Base-by-base conservation (phyloP, 2,329 filamentous ascomycete species). In the Fusarium anthophilum region DNA sequence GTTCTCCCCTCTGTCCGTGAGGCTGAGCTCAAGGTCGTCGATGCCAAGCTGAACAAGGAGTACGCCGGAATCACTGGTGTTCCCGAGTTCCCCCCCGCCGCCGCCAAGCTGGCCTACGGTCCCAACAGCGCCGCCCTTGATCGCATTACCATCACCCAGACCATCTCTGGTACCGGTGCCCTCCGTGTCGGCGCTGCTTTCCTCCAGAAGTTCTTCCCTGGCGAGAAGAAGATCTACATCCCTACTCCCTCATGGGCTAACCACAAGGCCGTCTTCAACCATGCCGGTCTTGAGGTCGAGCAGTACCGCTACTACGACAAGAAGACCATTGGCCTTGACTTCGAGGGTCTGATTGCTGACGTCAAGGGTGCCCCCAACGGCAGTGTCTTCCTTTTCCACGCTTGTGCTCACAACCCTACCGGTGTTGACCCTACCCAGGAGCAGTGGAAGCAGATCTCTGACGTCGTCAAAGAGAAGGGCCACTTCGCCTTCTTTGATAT, bases 281-380 rank as follows among this genome's bases (percentile, higher is more conserved):
- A 98, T 85, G 93, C 94, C 38, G 94, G 95, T 66, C 90, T 99
- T 76, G 90, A 94, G 85, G 95, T 98, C 72, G 91, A 95, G 86
- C 94, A 95, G 87, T 99, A 99, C 90, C 90, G 94, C 80, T 99
- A 99, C 91, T 99, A 98, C 89, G 94, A 98, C 91, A 97, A 97
- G 89, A 92, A 98, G 83, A 98, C 96, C 81, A 98, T 98, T 82
- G 95, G 95, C 64, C 92, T 99, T 75, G 96, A 99, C 89, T 98
- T 98, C 81, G 94, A 97, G 77, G 96, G 96, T 80, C 90, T 99
- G 89, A 82, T 98, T 69, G 92, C 90, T 80, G 95, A 98, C 83
- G 92, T 99, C 86, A 95, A 97, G 88, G 90, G 89, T 77, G 94
- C 96, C 66, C 95, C 95, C 78, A 91, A 92, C 83, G 92, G 92